Base-by-base conservation (phyloP, 108 stramenopile species). In the Pseudonitzschia delicatissima region DNA sequence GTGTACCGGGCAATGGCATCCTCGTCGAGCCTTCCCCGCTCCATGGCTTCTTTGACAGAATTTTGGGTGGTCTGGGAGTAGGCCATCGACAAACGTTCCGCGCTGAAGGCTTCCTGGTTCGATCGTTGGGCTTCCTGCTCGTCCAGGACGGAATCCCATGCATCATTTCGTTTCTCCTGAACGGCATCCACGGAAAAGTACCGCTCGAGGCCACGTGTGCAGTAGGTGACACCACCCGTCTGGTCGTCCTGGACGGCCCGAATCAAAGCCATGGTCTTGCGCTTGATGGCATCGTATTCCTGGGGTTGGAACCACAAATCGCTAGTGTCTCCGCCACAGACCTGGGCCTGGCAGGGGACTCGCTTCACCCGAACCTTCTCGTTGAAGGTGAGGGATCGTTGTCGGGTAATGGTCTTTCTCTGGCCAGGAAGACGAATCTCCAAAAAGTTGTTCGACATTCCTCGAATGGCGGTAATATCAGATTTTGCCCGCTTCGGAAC, bases 151-250 rank as follows among this genome's bases (percentile, higher is more conserved):
- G 66, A 45, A 37, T 74, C 73, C 73, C 73, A 74, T 13, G 51
- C 58, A n/a, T 17, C 37, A 45, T 52, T 51, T 6, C 50, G 66
- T 27, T 60, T 73, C 12, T 48, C 29, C 32, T 57, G 36, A 17
- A 59, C 64, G 9, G 39, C 40, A 2, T 44, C 17, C 3, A 53
- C 13, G 15, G 26, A 27, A 39, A 74, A 60, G 33, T 66, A 57
- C 2, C 52, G 31, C 61, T 74, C 73, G 28, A 74, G 39, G 5
- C 73, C 73, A 0, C 73, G 47, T 12, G 73, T 74, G 51, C 73
- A 74, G 36, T 67, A 74, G 20, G 55, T 59, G 2, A 33, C 45
- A 17, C 34, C 28, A 15, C 39, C 50, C 6, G 36, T 55, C 5
- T 57, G 45, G 12, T 55, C 57, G 18, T 52, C 33, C 51, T 67